phyloP scores from a whole-genome alignment of 169 alveolate genomes.

The Perkinsus olseni region DNA sequence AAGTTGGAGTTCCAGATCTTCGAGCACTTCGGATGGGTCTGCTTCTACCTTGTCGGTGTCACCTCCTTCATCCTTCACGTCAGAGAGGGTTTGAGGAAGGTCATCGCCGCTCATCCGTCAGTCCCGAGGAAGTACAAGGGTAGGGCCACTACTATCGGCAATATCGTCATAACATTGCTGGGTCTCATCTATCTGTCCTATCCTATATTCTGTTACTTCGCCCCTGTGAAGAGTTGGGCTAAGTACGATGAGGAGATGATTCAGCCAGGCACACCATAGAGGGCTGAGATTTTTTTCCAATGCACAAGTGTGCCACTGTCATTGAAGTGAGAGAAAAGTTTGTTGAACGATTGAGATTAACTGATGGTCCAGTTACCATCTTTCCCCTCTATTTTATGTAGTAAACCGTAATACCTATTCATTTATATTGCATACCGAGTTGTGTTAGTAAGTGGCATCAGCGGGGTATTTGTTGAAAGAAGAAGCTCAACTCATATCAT shows the following conservation, averaged over 20 bases:
- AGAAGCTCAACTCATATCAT: too few relatives aligned
- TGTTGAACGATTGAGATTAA: not conserved
- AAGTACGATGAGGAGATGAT: not conserved
- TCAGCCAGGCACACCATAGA: not conserved
- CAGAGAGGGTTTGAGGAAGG: not conserved
- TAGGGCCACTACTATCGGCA: not conserved
- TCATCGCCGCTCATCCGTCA: not conserved
- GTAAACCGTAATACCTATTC: not conserved
- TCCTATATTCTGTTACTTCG: not conserved
- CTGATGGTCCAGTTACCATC: not conserved
- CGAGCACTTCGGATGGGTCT: not conserved
- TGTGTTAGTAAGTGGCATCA: not conserved
- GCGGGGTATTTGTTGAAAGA: not conserved
- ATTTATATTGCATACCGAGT: not conserved
- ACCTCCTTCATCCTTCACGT: not conserved
- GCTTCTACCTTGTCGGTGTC: not conserved
- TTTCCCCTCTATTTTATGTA: not conserved
- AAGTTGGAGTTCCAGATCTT: conserved; percentile 16
- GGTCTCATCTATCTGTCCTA: not conserved
- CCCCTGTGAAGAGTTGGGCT: not conserved
- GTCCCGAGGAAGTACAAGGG: not conserved
- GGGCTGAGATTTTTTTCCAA: not conserved
- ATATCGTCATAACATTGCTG: not conserved
- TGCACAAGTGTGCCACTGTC: not conserved
- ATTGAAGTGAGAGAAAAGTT: not conserved